Evolutionary conservation across 139 green algal genomes (phyloP).

Genomic region (Chlorella sp.): DNA sequence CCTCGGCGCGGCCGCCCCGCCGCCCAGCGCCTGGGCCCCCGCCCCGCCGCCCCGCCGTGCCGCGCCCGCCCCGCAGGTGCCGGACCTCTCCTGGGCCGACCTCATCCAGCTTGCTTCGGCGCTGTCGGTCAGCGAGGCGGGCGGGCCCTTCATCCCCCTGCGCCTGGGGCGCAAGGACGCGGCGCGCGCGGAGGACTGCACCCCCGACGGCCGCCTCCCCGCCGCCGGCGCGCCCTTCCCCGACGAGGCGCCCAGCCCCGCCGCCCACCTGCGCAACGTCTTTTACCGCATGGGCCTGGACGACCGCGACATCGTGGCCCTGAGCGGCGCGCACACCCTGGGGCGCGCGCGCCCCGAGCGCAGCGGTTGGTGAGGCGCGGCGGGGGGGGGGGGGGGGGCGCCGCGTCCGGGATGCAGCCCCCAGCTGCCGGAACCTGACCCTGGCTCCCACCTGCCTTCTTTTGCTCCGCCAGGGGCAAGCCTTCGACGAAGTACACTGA

Average conservation of each 20-base stretch:
- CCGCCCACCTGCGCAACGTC: constrained; percentile 66
- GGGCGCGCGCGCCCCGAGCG: constrained; percentile 56
- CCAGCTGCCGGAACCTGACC: background rate
- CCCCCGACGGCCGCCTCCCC: constrained; percentile 83
- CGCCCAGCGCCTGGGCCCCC: no score
- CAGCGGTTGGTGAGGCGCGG: background rate
- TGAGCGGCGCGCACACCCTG: constrained; percentile 71
- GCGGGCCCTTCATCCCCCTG: constrained; percentile 88
- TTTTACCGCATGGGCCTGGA: constrained; percentile 87
- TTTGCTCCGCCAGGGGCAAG: constrained; percentile 64
- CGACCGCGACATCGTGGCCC: constrained; percentile 72
- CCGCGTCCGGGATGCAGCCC: no score
- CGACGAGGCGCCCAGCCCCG: constrained; percentile 47
- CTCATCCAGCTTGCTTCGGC: constrained; percentile 58
- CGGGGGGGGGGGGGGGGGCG: no score
- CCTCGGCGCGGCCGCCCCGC: no score
- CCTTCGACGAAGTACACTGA: constrained; percentile 82
- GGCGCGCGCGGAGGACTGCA: constrained; percentile 53
- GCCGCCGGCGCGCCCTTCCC: constrained; percentile 54
- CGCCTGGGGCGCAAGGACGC: constrained; percentile 82
- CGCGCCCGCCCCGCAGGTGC: no score
- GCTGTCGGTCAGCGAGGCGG: constrained; percentile 25
- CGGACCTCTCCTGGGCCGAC: constrained; percentile 67
- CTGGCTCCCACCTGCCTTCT: background rate
- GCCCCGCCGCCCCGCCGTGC: no score